These are phyloP conservation scores for Cicer judaicum DNA, from an alignment of 306 rosid genomes.

Conservation along the genomic window DNA sequence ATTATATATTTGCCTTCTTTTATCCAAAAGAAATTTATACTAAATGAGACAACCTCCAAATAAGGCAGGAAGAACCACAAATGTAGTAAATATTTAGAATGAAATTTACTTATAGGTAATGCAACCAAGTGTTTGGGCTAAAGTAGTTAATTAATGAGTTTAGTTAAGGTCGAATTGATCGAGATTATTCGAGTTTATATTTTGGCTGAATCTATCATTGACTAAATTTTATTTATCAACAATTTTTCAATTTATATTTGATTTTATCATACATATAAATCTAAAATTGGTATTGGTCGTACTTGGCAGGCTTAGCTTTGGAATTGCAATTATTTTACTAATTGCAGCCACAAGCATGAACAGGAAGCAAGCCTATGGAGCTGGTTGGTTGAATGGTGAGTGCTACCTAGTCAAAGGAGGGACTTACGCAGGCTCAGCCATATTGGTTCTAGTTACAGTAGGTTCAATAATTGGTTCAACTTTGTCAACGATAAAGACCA, in stretches of 20 bases:
- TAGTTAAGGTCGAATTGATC: no score
- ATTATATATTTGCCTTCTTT: background rate
- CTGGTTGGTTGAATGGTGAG: constrained; percentile 87
- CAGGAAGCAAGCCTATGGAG: constrained; percentile 66
- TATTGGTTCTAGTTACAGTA: constrained; percentile 54
- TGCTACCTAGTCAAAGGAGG: constrained; percentile 77
- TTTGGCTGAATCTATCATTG: no score
- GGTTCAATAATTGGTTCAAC: constrained; percentile 58
- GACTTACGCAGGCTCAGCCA: constrained; percentile 60
- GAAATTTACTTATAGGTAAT: background rate
- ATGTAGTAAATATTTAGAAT: background rate
- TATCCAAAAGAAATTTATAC: background rate
- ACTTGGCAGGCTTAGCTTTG: constrained; percentile 78
- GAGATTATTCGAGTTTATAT: no score
- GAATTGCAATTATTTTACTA: constrained; percentile 56
- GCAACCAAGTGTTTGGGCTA: no score
- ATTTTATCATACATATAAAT: background rate
- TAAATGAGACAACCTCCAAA: background rate
- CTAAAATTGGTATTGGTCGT: constrained; percentile 37
- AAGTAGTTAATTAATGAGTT: no score
- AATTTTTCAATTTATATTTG: no score
- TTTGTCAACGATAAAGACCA: constrained; percentile 46
- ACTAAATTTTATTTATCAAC: no score
- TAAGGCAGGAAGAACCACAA: background rate
- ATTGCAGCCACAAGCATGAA: constrained; percentile 77